A percentile compares a stretch with the other conserved stretches of the same genome.
Conservation (phyloP, 495 filamentous ascomycete genomes). For the Podospora australis region DNA sequence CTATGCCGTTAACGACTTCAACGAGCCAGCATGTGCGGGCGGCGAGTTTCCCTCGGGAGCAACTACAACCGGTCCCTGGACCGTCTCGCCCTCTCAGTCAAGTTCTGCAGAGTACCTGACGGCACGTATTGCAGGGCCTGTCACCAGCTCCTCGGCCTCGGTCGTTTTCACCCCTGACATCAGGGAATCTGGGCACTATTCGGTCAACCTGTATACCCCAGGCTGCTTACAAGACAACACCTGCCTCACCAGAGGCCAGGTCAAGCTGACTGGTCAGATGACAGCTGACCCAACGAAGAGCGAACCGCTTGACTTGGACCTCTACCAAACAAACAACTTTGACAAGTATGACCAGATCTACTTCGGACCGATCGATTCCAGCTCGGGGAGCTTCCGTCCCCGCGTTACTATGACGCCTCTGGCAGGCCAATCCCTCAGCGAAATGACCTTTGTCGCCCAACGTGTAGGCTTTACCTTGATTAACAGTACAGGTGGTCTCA, state of each 20-base stretch:
- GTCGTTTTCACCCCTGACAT: conserved; percentile 82
- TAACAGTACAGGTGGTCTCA: conserved; percentile 64
- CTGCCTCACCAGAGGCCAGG: conserved; percentile 66
- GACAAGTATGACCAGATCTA: conserved; percentile 94
- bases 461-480: conserved; percentile 70
- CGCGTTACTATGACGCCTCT: conserved; percentile 70
- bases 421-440: conserved; percentile 51
- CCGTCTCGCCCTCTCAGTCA: conserved; percentile 47
- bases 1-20: conserved; percentile 80
- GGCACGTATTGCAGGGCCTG: conserved; percentile 48
- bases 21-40: conserved; percentile 76
- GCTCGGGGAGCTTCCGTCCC: conserved; percentile 67
- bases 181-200: conserved; percentile 82
- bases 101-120: conserved; percentile 73
- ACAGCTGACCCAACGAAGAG: conserved; percentile 41
- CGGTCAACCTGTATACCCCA: conserved; percentile 81
- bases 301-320: conserved; percentile 39
- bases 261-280: conserved; percentile 72
- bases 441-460: conserved; percentile 78
- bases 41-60: conserved; percentile 58
- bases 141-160: conserved; percentile 51
- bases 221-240: conserved; percentile 76
- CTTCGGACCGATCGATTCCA: conserved; percentile 73
- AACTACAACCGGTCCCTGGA: conserved; percentile 68
- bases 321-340: conserved; percentile 86